These are phyloP conservation scores for Amanita pseudoporphyria DNA, from an alignment of 768 basidiomycete species.

Conservation along the genomic window DNA sequence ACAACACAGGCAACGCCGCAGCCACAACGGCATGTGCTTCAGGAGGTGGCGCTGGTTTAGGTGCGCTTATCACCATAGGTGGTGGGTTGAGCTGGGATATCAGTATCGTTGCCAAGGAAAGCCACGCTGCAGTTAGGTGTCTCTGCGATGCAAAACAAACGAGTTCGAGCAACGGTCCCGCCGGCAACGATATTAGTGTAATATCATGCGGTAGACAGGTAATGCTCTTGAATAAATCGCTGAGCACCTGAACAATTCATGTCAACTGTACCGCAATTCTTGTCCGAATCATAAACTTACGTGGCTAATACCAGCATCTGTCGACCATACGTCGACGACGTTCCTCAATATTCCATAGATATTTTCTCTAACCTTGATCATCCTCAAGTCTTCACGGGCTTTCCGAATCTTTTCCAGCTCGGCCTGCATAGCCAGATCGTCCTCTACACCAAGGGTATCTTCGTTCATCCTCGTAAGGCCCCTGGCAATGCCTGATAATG, in stretches of 20 bases:
- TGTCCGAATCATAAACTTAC: slow-evolving; percentile 34
- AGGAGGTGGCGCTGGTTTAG: slow-evolving; percentile 42
- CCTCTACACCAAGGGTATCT: slow-evolving; percentile 49
- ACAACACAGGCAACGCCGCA: slow-evolving; percentile 43
- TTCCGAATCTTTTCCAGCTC: slow-evolving; percentile 46
- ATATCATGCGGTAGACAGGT: slow-evolving; percentile 70
- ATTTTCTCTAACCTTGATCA: slow-evolving; percentile 53
- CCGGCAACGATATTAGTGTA: slow-evolving; percentile 73
- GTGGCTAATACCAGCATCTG: slow-evolving; percentile 66
- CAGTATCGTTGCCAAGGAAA: slow-evolving; percentile 72
- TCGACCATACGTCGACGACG: slow-evolving; percentile 67
- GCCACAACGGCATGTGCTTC: slow-evolving; percentile 51
- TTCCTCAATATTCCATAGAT: slow-evolving; percentile 52
- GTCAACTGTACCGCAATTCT: neutral
- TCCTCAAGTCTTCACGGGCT: slow-evolving; percentile 55
- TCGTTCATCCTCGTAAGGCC: slow-evolving; percentile 78
- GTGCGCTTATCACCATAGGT: slow-evolving; percentile 27
- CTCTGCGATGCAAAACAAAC: slow-evolving; percentile 65
- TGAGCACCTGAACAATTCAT: slow-evolving; percentile 45
- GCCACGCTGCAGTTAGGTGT: slow-evolving; percentile 75
- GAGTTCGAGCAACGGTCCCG: slow-evolving; percentile 72
- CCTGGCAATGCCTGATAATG: slow-evolving; percentile 76
- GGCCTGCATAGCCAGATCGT: slow-evolving; percentile 38
- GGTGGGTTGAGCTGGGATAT: slow-evolving; percentile 79
- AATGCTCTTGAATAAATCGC: slow-evolving; percentile 79